Evolutionary conservation across 768 basidiomycete genomes (phyloP), one percentile per base, ranked within the genome.

Genomic region (Rhodotorula graminis): DNA sequence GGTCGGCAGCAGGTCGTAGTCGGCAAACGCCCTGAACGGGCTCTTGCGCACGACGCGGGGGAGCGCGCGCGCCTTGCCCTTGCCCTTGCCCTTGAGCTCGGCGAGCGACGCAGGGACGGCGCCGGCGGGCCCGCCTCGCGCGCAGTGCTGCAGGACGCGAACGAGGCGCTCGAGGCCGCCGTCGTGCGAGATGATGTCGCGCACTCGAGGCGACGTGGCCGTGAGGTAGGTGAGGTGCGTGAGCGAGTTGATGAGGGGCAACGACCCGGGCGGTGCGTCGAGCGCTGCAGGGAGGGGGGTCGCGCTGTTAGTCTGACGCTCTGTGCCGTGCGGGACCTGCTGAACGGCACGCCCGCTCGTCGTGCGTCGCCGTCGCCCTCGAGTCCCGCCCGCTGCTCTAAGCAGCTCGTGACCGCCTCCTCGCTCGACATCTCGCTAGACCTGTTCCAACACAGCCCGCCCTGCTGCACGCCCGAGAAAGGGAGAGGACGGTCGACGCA

Each of bases 151-250:
- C 78, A 79, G 85, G 73, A 99, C 92, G 69, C 90, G 87, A 23
- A 98, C 90, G 44, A 99, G 88, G 23, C 95, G 89, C 80, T 99
- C 96, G 27, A 99, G 87, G 2, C 96, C 96, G 60, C 96, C 96
- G 79, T 98, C 95, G 86, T 90, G 89, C 42, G 93, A 95, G 87
- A 99, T 91, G 77, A 96, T 97, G 82, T 99, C 96, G 70, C 95
- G 89, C 82, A 99, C 98, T 66, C 93, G 88, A 3, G 96, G 94
- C 0, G 94, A 96, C 12, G 96, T 97, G 1, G 92, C 93, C 15
- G 95, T 98, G 75, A 99, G 89, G 82, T 96, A 94, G 62, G 91
- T 90, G 67, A 97, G 89, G 83, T 96, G 93, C 44, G 91, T 93
- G 64, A 97, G 88, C 53, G 94, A 97, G 83, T 96, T 96, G 84